Evolutionary conservation across 169 alveolate species (phyloP).

Genomic region (Fabrea salina): DNA sequence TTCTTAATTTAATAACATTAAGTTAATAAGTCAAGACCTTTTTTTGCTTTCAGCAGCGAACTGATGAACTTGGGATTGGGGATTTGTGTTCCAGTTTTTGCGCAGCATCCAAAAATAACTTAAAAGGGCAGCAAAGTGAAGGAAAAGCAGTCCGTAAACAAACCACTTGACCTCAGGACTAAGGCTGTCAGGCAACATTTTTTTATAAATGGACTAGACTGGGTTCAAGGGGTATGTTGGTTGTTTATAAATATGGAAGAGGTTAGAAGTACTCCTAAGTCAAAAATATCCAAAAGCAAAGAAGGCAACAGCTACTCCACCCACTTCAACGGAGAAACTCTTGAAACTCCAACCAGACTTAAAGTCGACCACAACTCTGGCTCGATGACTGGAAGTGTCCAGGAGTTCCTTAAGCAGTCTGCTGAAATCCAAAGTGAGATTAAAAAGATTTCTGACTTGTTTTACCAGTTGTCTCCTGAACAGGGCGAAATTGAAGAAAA

Average conservation of each 20-base stretch:
- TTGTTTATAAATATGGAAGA: too few species aligned
- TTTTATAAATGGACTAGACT: too few species aligned
- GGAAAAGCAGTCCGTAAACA: not conserved
- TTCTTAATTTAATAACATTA: too few species aligned
- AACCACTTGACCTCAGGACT: not conserved
- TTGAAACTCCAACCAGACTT: too few species aligned
- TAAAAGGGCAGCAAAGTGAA: not conserved
- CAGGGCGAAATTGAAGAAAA: not conserved
- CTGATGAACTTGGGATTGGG: not conserved
- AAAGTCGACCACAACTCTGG: too few species aligned
- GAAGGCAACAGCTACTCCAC: too few species aligned
- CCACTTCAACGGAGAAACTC: too few species aligned
- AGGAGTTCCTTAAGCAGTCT: slow-evolving; percentile 28
- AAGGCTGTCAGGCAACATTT: not conserved
- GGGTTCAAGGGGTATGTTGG: too few species aligned
- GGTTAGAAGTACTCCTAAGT: too few species aligned
- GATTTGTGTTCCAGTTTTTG: not conserved
- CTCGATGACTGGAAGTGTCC: slow-evolving; percentile 29
- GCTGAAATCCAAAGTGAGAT: slow-evolving; percentile 14
- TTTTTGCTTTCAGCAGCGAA: too few species aligned
- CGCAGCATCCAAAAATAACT: not conserved
- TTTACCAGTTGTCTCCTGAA: not conserved
- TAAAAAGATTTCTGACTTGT: slow-evolving; percentile 2
- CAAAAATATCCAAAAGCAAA: too few species aligned
- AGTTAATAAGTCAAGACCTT: too few species aligned